These are phyloP conservation scores for Backusella sp. DNA, from an alignment of 192 early-diverging fungal genomes.

Conservation along the genomic window DNA sequence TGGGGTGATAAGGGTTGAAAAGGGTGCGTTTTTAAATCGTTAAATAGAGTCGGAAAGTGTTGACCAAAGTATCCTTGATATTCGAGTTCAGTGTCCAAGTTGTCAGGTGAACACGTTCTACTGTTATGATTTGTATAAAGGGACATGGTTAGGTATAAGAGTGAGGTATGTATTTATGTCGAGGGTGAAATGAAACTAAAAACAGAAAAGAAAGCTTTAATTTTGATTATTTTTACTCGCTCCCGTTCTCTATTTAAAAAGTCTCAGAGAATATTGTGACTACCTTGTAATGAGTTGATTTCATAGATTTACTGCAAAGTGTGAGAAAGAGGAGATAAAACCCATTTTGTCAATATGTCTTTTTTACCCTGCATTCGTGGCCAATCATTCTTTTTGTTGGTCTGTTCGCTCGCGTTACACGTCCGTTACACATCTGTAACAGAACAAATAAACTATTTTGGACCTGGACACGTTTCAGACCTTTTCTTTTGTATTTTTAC, in stretches of 20 bases:
- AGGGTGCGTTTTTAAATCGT: neutral
- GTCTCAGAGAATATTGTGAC: conserved; percentile 2
- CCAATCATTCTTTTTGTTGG: neutral
- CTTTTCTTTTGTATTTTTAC: neutral
- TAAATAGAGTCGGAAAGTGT: neutral
- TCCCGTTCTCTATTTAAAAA: neutral
- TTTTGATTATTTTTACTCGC: neutral
- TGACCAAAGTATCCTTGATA: neutral
- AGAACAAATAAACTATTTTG: conserved; percentile 10
- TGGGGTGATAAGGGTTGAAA: neutral
- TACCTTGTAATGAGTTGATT: neutral
- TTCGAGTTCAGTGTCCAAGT: neutral
- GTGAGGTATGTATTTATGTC: neutral
- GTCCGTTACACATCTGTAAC: neutral
- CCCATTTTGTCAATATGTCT: neutral
- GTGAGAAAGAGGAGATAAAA: conserved; percentile 5
- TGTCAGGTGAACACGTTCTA: neutral
- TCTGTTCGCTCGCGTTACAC: neutral
- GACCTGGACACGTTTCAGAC: conserved; percentile 7
- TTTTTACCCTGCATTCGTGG: neutral
- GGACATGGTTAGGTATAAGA: neutral
- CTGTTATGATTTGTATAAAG: neutral
- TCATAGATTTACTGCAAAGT: conserved; percentile 5
- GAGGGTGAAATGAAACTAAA: neutral
- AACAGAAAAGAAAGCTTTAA: conserved; percentile 4